Evolutionary conservation across 192 early-diverging fungal genomes (phyloP).

Genomic region (Mortierella claussenii): DNA sequence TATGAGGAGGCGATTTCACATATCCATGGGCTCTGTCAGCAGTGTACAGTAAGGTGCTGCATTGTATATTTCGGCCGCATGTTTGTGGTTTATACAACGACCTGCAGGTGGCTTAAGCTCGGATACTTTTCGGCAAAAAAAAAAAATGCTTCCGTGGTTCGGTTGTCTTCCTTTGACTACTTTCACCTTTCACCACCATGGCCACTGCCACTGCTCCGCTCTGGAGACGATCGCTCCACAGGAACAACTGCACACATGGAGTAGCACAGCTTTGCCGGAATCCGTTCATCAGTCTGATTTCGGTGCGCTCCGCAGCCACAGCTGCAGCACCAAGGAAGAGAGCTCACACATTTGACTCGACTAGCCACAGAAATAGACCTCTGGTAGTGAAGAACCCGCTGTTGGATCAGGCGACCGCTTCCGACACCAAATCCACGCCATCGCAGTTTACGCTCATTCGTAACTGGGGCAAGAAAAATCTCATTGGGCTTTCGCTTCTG

Average conservation of each 20-base stretch:
- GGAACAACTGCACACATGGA: neutral
- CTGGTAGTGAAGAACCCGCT: neutral
- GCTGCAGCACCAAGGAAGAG: neutral
- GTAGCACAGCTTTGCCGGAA: neutral
- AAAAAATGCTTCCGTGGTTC: too few relatives aligned
- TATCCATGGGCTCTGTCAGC: too few relatives aligned
- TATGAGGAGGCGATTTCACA: too few relatives aligned
- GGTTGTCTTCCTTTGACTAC: too few relatives aligned
- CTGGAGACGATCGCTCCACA: neutral
- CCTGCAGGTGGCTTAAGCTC: too few relatives aligned
- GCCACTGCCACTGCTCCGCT: neutral
- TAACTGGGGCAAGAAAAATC: slow-evolving; percentile 56
- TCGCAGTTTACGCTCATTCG: slow-evolving; percentile 5
- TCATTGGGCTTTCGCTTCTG: slow-evolving; percentile 53
- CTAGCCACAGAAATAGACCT: slow-evolving; percentile 44
- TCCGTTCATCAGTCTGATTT: neutral
- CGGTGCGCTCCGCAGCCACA: slow-evolving; percentile 3
- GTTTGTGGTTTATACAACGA: too few relatives aligned
- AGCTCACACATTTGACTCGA: slow-evolving; percentile 44
- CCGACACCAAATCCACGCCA: neutral
- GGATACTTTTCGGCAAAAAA: too few relatives aligned
- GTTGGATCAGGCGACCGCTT: neutral
- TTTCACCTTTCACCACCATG: too few relatives aligned
- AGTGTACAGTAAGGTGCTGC: too few relatives aligned
- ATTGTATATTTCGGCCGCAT: too few relatives aligned